phyloP scores from a whole-genome alignment of 2,329 filamentous ascomycete genomes.

The Arachnopeziza araneosa region DNA sequence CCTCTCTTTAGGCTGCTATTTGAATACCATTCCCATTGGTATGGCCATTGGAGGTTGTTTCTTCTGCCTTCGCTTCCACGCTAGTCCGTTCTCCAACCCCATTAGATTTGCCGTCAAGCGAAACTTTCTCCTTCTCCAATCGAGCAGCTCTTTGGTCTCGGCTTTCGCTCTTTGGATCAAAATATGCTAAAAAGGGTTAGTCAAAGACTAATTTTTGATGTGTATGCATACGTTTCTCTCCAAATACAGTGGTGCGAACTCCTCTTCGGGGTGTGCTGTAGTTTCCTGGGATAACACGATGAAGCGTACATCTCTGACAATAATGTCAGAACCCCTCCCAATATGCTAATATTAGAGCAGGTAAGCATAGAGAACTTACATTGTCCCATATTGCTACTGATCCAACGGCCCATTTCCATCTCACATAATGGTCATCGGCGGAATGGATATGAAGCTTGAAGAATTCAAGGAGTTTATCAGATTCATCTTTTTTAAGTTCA shows the following conservation, averaged over 20 bases:
- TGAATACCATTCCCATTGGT: no score
- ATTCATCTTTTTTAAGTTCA: constrained; percentile 24
- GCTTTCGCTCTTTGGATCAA: constrained; percentile 22
- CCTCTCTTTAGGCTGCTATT: no score
- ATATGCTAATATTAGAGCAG: no score
- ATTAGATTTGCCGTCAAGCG: no score
- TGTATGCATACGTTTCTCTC: constrained; percentile 22
- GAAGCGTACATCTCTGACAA: constrained; percentile 12
- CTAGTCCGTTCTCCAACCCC: no score
- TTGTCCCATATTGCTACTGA: constrained; percentile 27
- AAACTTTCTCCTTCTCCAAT: neutral
- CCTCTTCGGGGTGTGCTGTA: constrained; percentile 17
- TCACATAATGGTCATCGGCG: constrained; percentile 24
- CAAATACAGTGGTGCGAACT: constrained; percentile 23
- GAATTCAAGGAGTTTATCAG: constrained; percentile 20
- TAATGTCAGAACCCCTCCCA: no score
- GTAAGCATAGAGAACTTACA: no score
- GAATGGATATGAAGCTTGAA: constrained; percentile 20
- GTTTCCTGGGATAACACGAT: constrained; percentile 23
- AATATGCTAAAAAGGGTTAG: constrained; percentile 15
- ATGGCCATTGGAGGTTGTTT: no score
- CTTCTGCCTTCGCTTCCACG: no score
- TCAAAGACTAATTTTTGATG: neutral
- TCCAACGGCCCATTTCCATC: constrained; percentile 26
- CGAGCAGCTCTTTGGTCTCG: constrained; percentile 16